Base-by-base conservation (phyloP, 2,329 filamentous ascomycete species). In the Fonsecaea pedrosoi region DNA sequence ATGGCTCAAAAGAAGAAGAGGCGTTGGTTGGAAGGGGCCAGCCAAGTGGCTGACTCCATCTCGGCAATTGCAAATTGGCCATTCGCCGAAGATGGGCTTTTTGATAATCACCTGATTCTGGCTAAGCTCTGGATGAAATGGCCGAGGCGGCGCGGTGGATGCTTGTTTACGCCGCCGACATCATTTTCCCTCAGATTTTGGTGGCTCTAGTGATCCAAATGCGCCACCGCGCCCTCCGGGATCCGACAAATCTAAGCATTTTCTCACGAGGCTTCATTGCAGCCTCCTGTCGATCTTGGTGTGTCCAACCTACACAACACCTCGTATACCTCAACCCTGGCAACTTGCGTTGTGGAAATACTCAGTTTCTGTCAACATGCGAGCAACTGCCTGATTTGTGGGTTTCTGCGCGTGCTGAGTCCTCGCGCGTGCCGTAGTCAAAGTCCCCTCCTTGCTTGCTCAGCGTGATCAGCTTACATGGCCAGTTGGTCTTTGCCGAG, bases 401-500 rank as follows among this genome's bases (percentile, higher is more conserved):
- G 48, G 53, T 53, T 55, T 42, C 48, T 34, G n/a, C 18, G 18
- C 15, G 21, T 35, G 48, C 59, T 54, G 59, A 40, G 4, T 56
- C 42, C 50, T 30, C 18, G 21, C 42, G 25, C 35, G 38, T 53
- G 21, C 35, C 37, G 15, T 25, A 37, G n/a, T 35, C n/a, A 15
- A 15, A 54, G 30, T 34, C 50, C 57, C 45, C 12, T 53, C 38
- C 18, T 30, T 45, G 37, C 18, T 60, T 38, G 25, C 62, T 60
- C 34, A 54, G 37, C 18, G 54, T 38, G 25, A 55, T 60, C 34
- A 54, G 62, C 62, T 60, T 60, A 60, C 62, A 38, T 53, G 37
- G 60, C 12, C 34, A 32, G 13, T 12, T 59, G 42, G 62, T 55
- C 34, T 54, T 60, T 48, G 55, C 48, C 55, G 61, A n/a, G 38